Evolutionary conservation across 2,329 filamentous ascomycete species (phyloP).

Genomic region (Colletotrichum filicis): DNA sequence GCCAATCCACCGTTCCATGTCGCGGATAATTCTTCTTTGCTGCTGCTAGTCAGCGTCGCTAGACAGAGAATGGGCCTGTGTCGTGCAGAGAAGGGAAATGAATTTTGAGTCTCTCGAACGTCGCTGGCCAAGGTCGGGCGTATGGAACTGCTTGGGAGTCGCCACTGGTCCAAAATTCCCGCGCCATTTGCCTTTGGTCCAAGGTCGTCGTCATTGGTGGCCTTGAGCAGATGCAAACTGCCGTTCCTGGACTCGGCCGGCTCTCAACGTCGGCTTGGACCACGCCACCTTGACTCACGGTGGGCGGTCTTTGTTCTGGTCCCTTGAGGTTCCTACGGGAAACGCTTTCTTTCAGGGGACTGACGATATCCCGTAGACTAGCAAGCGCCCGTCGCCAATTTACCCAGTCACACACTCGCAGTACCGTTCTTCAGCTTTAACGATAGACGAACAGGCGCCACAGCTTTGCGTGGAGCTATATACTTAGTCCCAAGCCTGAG

Average conservation of each 20-base stretch:
- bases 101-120: neutral
- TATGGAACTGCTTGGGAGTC: neutral
- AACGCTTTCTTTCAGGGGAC: neutral
- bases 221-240: neutral
- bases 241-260: constrained; percentile 21
- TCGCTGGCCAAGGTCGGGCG: neutral
- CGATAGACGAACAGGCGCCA: neutral
- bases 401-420: neutral
- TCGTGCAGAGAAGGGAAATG: neutral
- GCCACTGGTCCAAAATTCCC: constrained; percentile 11
- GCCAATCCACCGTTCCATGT: constrained; percentile 19
- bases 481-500: neutral
- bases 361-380: constrained; percentile 15
- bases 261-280: constrained; percentile 24
- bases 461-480: neutral
- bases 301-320: constrained; percentile 22
- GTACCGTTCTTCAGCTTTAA: neutral
- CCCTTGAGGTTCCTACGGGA: neutral
- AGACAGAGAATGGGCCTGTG: neutral
- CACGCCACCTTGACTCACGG: constrained; percentile 28
- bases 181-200: neutral
- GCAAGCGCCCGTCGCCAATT: neutral
- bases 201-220: constrained; percentile 8
- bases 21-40: constrained; percentile 23
- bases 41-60: constrained; percentile 3